Base-by-base conservation (phyloP, 257 asterid genomes). In the Marsdenia floribunda region DNA sequence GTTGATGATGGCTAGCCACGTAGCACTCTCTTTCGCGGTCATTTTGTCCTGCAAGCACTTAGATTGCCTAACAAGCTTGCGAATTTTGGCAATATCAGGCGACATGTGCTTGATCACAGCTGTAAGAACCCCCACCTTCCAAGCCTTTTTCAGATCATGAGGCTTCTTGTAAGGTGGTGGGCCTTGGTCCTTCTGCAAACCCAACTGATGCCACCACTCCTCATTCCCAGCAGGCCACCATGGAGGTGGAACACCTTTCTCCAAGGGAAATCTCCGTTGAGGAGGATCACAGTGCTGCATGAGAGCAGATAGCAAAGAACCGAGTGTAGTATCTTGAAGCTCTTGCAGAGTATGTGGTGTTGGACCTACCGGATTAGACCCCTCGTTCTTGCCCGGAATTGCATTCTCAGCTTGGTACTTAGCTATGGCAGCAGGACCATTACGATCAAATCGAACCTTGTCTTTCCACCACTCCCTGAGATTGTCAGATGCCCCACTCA, bases 391-490 rank as follows among this genome's bases (percentile, higher is more conserved):
- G 26, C 89, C 93, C 0, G 89, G 84, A 70, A 86, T 77, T 3
- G 77, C 72, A 49, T 90, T 78, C 42, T 88, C 98, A 0, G 84
- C 80, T 75, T 83, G 89, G 84, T 90, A 89, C 70, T 90, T 90
- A 0, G 87, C 77, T 29, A 92, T 88, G 0, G 97, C 97, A 4
- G 93, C 97, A 0, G 98, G 98, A 1, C 97, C 98, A 11, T 92
- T 92, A 0, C 96, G 89, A 64, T 92, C 96, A 22, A 92, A 92
- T 16, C 97, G 72, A 47, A 92, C 98, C 73, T 88, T 90, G 14
- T 90, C 98, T 86, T 92, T 92, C 98, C 98, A 92, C 98, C 98
- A 92, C 82, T 89, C 97, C 65, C 98, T 74, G 33, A 90, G 90
- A 77, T 90, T 90, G 61, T 92, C 98, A 0, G 98, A 92, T 21